Base-by-base conservation (phyloP, 768 basidiomycete genomes). In the Leccinum rimulosum region DNA sequence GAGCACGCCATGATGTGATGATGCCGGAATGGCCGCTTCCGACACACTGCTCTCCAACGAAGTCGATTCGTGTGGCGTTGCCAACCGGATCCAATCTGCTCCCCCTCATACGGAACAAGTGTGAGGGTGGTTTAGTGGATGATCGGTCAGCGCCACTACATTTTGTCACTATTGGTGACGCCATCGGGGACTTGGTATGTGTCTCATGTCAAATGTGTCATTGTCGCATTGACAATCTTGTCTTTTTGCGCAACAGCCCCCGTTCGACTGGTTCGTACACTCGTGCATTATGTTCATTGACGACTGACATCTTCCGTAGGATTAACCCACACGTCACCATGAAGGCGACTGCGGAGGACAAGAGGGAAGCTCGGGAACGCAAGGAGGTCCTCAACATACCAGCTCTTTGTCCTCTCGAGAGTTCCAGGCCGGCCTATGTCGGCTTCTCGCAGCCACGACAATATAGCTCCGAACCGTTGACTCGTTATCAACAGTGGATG, bases 151-250 rank as follows among this genome's bases (percentile, higher is more conserved):
- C 89, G 0, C 91, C 91, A 1, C 68, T 87, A 31, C 75, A 70
- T 22, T 71, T 80, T 15, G 78, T 89, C 4, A 85, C 84, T 0
- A 79, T 91, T 3, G 68, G 81, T 38, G 86, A 88, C 64, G 87
- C 89, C 4, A 85, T 89, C 54, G 74, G 78, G 14, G 90, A 93
- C 67, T 64, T 92, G 74, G 89, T 86, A 72, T 54, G 87, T 76
- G 11, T 30, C 50, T 43, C 28, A 60, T 57, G 36, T 51, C 51
- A 33, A 40, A 55, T 58, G 33, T 36, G 40, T 56, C 43, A 25
- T 60, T 52, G 50, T 65, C 25, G 59, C 25, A 19, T 35, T 53
- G 33, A 50, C 28, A 38, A 2, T 54, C 27, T 61, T 52, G 30
- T 50, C 35, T 47, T 9, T 49, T 17, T 28, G 17, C 14, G 15